Evolutionary conservation across 2,329 filamentous ascomycete genomes (phyloP).

Genomic region (Talaromyces sp.): DNA sequence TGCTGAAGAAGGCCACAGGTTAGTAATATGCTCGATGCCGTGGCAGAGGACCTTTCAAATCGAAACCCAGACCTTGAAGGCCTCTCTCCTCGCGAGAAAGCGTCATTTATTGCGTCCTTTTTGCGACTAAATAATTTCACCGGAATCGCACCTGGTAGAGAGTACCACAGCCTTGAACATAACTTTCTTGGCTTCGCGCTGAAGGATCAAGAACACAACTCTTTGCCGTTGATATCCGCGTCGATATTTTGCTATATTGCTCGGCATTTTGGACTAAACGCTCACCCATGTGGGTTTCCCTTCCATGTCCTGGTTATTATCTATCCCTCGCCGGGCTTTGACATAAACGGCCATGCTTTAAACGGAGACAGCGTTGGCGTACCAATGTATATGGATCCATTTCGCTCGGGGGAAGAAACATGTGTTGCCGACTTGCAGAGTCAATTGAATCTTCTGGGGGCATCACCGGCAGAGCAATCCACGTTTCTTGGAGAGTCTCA

Average conservation of each 20-base stretch:
- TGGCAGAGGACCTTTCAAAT: constrained; percentile 53
- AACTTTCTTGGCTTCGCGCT: constrained; percentile 82
- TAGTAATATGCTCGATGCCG: constrained; percentile 58
- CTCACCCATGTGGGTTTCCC: constrained; percentile 74
- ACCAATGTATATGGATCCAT: constrained; percentile 81
- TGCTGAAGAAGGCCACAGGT: constrained; percentile 45
- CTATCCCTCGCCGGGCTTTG: constrained; percentile 54
- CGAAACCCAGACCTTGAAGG: constrained; percentile 50
- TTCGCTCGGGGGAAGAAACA: constrained; percentile 64
- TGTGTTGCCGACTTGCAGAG: constrained; percentile 53
- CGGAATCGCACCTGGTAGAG: constrained; percentile 61
- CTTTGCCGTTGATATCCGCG: constrained; percentile 78
- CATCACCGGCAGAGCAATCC: constrained; percentile 31
- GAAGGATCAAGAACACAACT: constrained; percentile 66
- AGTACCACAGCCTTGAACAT: constrained; percentile 77
- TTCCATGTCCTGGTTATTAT: constrained; percentile 82
- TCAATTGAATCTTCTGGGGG: constrained; percentile 53
- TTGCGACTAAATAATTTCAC: constrained; percentile 63
- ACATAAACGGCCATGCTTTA: constrained; percentile 51
- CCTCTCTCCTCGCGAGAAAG: constrained; percentile 61
- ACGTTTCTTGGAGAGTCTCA: constrained; percentile 60
- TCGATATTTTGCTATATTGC: constrained; percentile 83
- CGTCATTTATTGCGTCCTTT: constrained; percentile 63
- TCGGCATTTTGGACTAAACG: constrained; percentile 66
- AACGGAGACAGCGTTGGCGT: constrained; percentile 25